These are phyloP conservation scores for Microglena sp. DNA, from an alignment of 139 green algal species.

Conservation along the genomic window DNA sequence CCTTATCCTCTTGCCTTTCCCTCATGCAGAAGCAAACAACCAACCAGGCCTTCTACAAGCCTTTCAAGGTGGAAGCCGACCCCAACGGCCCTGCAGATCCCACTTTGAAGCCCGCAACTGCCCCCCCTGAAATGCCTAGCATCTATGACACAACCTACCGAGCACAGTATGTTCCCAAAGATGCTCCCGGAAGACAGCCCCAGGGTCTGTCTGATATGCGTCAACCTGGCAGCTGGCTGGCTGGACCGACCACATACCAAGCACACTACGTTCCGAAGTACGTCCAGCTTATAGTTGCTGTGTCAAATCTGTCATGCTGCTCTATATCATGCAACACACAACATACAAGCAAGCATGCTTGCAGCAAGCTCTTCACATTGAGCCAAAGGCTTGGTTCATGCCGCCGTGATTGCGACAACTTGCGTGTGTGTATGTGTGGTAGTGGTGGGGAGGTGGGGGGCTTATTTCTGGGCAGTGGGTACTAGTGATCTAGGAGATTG, in stretches of 20 bases:
- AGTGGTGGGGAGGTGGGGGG: too few relatives aligned
- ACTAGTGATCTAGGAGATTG: too few relatives aligned
- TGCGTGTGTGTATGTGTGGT: too few relatives aligned
- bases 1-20: neutral
- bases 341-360: too few relatives aligned
- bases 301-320: neutral
- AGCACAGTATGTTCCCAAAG: slow-evolving; percentile 25
- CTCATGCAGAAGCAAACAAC: slow-evolving; percentile 22
- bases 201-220: slow-evolving; percentile 6
- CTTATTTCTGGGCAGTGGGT: too few relatives aligned
- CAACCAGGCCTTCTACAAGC: slow-evolving; percentile 36
- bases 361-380: too few relatives aligned
- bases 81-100: neutral
- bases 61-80: slow-evolving; percentile 8
- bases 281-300: neutral
- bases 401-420: too few relatives aligned
- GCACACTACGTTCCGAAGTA: slow-evolving; percentile 32
- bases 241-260: slow-evolving; percentile 24
- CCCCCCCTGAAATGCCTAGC: slow-evolving; percentile 16
- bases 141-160: slow-evolving; percentile 35
- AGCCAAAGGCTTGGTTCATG: too few relatives aligned
- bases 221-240: slow-evolving; percentile 21
- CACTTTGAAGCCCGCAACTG: neutral
- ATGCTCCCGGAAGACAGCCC: slow-evolving; percentile 2
- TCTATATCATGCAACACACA: too few relatives aligned